Percentiles rank a stretch among this genome's conserved stretches.
These are phyloP conservation scores for Saccharomycopsis guyanensis DNA, from an alignment of 805 yeast species.

Conservation along the genomic window DNA sequence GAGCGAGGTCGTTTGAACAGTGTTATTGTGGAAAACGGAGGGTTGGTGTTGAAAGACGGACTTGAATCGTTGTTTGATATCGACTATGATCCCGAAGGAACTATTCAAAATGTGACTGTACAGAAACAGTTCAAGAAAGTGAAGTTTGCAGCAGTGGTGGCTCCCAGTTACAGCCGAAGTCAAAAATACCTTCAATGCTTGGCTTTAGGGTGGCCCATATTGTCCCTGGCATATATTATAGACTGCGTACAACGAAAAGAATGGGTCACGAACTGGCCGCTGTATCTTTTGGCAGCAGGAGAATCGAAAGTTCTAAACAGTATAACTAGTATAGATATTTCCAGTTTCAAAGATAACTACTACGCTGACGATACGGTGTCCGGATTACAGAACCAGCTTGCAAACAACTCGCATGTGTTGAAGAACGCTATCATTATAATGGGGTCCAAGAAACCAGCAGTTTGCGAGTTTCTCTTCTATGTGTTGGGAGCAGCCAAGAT, in stretches of 20 bases:
- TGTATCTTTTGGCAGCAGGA: constrained; percentile 68
- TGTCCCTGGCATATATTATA: constrained; percentile 49
- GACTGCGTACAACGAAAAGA: constrained; percentile 35
- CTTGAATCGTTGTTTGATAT: constrained; percentile 27
- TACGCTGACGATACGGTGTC: constrained; percentile 22
- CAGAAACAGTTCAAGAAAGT: constrained; percentile 22
- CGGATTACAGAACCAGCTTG: constrained; percentile 34
- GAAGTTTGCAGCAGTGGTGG: constrained; percentile 59
- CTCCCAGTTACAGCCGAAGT: constrained; percentile 54
- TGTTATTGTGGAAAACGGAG: constrained; percentile 28
- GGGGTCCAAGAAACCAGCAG: constrained; percentile 24
- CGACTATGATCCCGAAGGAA: constrained; percentile 6
- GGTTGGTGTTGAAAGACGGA: constrained; percentile 31
- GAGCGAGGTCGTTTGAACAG: constrained; percentile 2
- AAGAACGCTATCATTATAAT: constrained; percentile 22
- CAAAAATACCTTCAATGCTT: constrained; percentile 70
- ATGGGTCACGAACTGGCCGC: constrained; percentile 35
- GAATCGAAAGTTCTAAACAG: constrained; percentile 40
- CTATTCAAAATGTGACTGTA: constrained; percentile 16
- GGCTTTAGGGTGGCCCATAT: constrained; percentile 81
- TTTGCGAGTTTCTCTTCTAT: constrained; percentile 35
- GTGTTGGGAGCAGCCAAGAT: constrained; percentile 36
- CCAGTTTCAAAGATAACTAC: constrained; percentile 34
- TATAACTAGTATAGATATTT: constrained; percentile 43
- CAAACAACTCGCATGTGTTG: constrained; percentile 31